These are phyloP conservation scores for Naumovozyma baii DNA, from an alignment of 805 yeast species.

Conservation along the genomic window DNA sequence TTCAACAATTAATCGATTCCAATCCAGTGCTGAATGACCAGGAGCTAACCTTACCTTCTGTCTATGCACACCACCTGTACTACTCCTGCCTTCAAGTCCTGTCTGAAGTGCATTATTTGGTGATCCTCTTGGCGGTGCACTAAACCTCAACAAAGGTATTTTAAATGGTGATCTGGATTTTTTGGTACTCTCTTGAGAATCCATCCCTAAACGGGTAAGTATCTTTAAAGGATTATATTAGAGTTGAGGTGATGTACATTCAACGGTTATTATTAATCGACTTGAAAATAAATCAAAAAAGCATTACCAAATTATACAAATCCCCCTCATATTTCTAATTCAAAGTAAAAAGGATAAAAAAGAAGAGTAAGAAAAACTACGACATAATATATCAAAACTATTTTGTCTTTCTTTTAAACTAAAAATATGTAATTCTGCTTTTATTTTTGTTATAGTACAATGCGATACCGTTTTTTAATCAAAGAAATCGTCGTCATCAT, in stretches of 20 bases:
- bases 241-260: too few relatives aligned
- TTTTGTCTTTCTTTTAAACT: too few relatives aligned
- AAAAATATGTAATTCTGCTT: not conserved
- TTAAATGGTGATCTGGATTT: not conserved
- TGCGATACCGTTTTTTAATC: slow-evolving; percentile 27
- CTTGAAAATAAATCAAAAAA: too few relatives aligned
- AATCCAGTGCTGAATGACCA: slow-evolving; percentile 29
- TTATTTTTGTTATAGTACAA: not conserved
- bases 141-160: not conserved
- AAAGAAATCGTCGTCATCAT: slow-evolving; percentile 35
- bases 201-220: not conserved
- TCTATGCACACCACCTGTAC: slow-evolving; percentile 18
- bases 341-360: too few relatives aligned
- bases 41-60: slow-evolving; percentile 30
- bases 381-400: too few relatives aligned
- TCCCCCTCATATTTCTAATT: too few relatives aligned
- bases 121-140: not conserved
- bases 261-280: too few relatives aligned
- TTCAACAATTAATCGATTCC: slow-evolving; percentile 17
- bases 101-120: not conserved
- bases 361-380: too few relatives aligned
- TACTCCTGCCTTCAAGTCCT: slow-evolving; percentile 12
- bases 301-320: too few relatives aligned
- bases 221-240: too few relatives aligned
- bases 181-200: not conserved